Conservation (phyloP, 768 basidiomycete species). For the Daedaleopsis nitida region DNA sequence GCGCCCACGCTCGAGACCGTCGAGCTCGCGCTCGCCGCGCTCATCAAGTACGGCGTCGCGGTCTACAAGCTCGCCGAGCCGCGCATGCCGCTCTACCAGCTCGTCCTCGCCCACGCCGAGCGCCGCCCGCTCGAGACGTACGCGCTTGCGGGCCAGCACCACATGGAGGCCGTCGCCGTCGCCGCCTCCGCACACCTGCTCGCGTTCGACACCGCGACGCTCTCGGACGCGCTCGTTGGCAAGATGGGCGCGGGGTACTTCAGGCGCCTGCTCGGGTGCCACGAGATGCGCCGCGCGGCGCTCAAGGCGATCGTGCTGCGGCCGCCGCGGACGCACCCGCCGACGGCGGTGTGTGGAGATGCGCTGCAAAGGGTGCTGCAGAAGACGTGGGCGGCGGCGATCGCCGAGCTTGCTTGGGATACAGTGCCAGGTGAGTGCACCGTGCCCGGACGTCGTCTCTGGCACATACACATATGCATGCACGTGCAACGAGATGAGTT, state of each 20-base stretch:
- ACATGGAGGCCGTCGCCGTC: constrained; percentile 40
- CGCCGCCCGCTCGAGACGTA: constrained; percentile 42
- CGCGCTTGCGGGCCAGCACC: constrained; percentile 37
- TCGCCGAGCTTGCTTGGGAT: not conserved
- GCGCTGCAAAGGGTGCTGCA: not conserved
- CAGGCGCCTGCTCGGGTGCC: constrained; percentile 40
- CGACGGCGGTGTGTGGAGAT: not conserved
- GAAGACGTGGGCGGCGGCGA: not conserved
- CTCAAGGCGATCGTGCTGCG: constrained; percentile 26
- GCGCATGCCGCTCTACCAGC: constrained; percentile 30
- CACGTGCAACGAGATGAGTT: too few relatives aligned
- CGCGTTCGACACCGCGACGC: constrained; percentile 31
- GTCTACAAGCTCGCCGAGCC: constrained; percentile 27
- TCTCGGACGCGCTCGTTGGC: constrained; percentile 40
- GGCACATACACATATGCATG: too few relatives aligned
- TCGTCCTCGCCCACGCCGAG: constrained; percentile 37
- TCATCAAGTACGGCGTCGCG: constrained; percentile 31
- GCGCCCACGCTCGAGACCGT: constrained; percentile 28
- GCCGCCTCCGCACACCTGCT: constrained; percentile 40
- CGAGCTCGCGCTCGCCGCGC: constrained; percentile 21
- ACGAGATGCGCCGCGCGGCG: constrained; percentile 36
- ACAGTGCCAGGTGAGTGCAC: not conserved
- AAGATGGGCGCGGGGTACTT: constrained; percentile 44
- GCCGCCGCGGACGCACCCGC: not conserved
- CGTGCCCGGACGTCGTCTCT: too few relatives aligned